phyloP scores from a whole-genome alignment of 2,329 filamentous ascomycete genomes.

The Leptographium lundbergii region DNA sequence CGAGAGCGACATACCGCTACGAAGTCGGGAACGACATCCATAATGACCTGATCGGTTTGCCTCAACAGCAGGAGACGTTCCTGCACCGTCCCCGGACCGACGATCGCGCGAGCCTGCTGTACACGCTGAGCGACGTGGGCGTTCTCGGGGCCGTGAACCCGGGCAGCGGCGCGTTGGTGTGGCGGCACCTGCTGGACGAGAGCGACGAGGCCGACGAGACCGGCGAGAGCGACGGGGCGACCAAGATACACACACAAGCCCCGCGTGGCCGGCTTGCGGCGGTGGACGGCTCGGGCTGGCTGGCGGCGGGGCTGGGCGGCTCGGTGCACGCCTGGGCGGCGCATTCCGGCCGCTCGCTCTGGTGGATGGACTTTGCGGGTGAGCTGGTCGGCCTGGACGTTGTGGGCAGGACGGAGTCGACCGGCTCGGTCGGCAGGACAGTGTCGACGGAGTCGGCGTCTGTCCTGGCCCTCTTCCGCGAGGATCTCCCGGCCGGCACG shows the following conservation, averaged over 20 bases:
- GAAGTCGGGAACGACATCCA: conserved; percentile 93
- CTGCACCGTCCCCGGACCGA: conserved; percentile 77
- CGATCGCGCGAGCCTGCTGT: conserved; percentile 80
- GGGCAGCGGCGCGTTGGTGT: conserved; percentile 69
- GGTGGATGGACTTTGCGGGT: conserved; percentile 52
- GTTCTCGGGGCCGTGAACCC: conserved; percentile 84
- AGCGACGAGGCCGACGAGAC: conserved; percentile 24
- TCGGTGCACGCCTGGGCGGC: conserved; percentile 75
- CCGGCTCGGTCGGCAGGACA: neutral
- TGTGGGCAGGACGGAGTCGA: neutral
- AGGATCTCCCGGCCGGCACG: conserved; percentile 52
- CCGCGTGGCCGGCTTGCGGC: conserved; percentile 48
- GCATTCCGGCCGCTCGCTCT: conserved; percentile 63
- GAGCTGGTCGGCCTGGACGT: conserved; percentile 49
- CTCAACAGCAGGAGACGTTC: conserved; percentile 75
- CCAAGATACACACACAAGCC: conserved; percentile 16
- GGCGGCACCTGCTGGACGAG: conserved; percentile 60
- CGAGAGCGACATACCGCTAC: conserved; percentile 66
- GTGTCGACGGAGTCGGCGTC: too few relatives aligned
- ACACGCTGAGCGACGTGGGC: conserved; percentile 75
- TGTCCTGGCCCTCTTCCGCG: neutral
- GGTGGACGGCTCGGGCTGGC: conserved; percentile 65
- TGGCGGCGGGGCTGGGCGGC: conserved; percentile 60
- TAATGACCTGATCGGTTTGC: conserved; percentile 73
- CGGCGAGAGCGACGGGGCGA: conserved; percentile 31